These are phyloP conservation scores for Penicillium sp. DNA, from an alignment of 2,329 filamentous ascomycete genomes.

Conservation along the genomic window DNA sequence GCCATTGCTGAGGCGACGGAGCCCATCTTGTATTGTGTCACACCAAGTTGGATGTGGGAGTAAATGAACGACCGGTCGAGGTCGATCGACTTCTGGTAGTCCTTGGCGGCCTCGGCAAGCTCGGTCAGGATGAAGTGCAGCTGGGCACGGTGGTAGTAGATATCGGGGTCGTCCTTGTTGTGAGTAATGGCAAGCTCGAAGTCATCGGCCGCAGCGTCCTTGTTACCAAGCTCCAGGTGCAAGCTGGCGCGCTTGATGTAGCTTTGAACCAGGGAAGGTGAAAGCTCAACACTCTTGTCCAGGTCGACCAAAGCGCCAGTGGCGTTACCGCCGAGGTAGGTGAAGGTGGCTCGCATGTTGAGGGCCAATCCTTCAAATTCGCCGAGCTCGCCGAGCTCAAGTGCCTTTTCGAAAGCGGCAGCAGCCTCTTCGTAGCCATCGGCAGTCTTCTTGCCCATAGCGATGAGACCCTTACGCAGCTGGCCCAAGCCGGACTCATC, in stretches of 20 bases:
- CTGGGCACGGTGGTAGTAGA: slow-evolving; percentile 98
- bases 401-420: slow-evolving; percentile 79
- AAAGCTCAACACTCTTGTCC: slow-evolving; percentile 87
- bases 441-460: slow-evolving; percentile 80
- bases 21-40: slow-evolving; percentile 99
- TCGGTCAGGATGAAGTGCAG: slow-evolving; percentile 97
- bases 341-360: slow-evolving; percentile 95
- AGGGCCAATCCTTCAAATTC: slow-evolving; percentile 87
- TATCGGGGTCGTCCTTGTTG: slow-evolving; percentile 87
- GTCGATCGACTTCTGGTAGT: slow-evolving; percentile 99
- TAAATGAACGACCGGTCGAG: slow-evolving; percentile 96
- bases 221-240: slow-evolving; percentile 88
- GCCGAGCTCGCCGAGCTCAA: slow-evolving; percentile 76
- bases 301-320: slow-evolving; percentile 78
- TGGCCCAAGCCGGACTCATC: slow-evolving; percentile 81
- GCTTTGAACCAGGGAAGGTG: slow-evolving; percentile 86
- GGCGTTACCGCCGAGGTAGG: slow-evolving; percentile 87
- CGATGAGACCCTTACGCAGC: slow-evolving; percentile 76
- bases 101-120: slow-evolving; percentile 89
- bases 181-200: slow-evolving; percentile 83
- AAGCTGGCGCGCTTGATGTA: slow-evolving; percentile 99
- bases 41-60: slow-evolving; percentile 97
- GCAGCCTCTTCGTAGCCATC: slow-evolving; percentile 91
- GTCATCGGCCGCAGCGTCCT: slow-evolving; percentile 81
- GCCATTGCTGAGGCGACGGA: slow-evolving; percentile 97